Base-by-base conservation (phyloP, 345 rosid genomes). In the Eucalyptus fibrosa region DNA sequence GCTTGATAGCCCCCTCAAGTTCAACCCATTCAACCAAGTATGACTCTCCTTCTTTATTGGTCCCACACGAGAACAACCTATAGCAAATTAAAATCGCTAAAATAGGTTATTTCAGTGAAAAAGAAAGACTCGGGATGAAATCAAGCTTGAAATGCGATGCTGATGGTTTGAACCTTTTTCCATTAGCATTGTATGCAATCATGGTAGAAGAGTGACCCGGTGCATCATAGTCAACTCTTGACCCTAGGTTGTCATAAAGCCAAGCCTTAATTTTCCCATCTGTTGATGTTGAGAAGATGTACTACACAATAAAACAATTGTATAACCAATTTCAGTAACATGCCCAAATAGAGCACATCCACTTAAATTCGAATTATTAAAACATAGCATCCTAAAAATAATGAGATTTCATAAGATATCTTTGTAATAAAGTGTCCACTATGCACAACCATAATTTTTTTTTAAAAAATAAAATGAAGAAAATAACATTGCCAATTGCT, bases 181-280 rank as follows among this genome's bases (percentile, higher is more conserved):
- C 96, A 90, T 95, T 95, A 86, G 96, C 94, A 87, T 95, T 96
- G 87, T 94, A 96, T 80, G 95, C 95, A 96, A 96, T 96, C 87
- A 86, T 88, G 49, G 96, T 96, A 37, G 95, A 93, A 40, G 94
- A 93, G 51, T 91, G 96, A 44, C 96, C 96, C 12, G 97, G 96
- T 45, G 98, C 97, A 93, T 94, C 94, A 90, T 94, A 94, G 90
- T 96, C 97, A 90, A 94, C 95, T 90, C 96, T 95, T 50, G 98
- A 95, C 34, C 96, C 95, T 91, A 90, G 1, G 88, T 93, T 91
- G 89, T 96, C 97, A 91, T 95, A n/a, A n/a, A n/a, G n/a, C n/a
- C n/a, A n/a, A n/a, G n/a, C 96, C 92, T 96, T 96, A 86, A 95
- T 96, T 93, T 95, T 96, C 90, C 97, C 98, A 92, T 96, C 96